Evolutionary conservation across 164 flowering plant genomes (phyloP).

Genomic region (Nymphaea colorata): DNA sequence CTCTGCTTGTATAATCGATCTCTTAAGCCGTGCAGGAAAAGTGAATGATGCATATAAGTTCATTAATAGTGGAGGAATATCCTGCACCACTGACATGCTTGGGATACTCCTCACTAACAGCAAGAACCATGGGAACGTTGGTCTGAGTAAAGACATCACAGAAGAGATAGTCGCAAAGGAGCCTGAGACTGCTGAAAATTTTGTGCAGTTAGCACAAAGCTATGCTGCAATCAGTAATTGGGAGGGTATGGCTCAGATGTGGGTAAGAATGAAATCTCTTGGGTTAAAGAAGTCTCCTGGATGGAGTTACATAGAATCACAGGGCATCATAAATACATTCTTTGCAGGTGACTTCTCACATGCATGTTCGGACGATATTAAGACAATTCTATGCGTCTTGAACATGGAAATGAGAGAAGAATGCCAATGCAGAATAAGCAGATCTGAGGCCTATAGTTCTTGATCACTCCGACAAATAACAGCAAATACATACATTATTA

Average conservation of each 20-base stretch:
- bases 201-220: conserved; percentile 63
- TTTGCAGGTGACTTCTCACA: not conserved
- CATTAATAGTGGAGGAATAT: conserved; percentile 26
- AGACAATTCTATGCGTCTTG: not conserved
- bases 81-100: conserved; percentile 38
- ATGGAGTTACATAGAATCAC: not conserved
- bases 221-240: not conserved
- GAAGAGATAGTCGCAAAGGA: conserved; percentile 32
- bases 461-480: no score
- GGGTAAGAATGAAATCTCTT: not conserved
- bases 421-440: not conserved
- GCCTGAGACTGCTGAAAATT: conserved; percentile 50
- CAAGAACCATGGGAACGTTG: conserved; percentile 24
- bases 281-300: not conserved
- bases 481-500: no score
- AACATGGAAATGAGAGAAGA: not conserved
- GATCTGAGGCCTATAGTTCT: not conserved
- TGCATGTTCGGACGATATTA: not conserved
- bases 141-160: conserved; percentile 40
- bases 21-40: conserved; percentile 68
- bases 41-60: conserved; percentile 57
- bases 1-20: conserved; percentile 69
- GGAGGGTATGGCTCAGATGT: not conserved
- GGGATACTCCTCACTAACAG: conserved; percentile 81
- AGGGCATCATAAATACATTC: not conserved